phyloP scores from a whole-genome alignment of 2,329 filamentous ascomycete genomes.

The Remersonia thermophila region DNA sequence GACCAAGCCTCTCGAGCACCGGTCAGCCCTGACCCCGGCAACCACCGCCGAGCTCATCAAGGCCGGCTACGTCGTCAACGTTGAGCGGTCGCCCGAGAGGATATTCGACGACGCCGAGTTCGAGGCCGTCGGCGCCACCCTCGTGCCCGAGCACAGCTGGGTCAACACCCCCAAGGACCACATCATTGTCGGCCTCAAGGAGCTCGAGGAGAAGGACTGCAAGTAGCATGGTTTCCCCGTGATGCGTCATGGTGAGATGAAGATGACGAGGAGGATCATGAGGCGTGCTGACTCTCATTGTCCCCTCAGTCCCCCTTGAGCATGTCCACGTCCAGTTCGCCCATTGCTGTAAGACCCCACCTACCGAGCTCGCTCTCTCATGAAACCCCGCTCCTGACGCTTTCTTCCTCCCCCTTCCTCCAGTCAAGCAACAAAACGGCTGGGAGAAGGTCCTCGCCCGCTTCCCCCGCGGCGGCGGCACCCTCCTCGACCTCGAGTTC shows the following conservation, averaged over 20 bases:
- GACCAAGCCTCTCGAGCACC: conserved; percentile 46
- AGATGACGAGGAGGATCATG: neutral
- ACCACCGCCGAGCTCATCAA: conserved; percentile 47
- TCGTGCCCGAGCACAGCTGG: conserved; percentile 58
- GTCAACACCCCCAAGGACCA: conserved; percentile 52
- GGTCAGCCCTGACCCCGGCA: conserved; percentile 35
- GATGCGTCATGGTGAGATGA: neutral
- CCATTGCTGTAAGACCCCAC: conserved; percentile 29
- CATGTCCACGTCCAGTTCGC: conserved; percentile 63
- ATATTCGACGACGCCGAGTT: conserved; percentile 54
- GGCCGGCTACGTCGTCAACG: conserved; percentile 55
- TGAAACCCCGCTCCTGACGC: conserved; percentile 1
- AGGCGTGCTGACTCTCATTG: conserved; percentile 9
- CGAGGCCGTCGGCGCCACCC: conserved; percentile 47
- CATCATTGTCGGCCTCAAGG: conserved; percentile 67
- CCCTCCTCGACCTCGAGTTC: conserved; percentile 79
- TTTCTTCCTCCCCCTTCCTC: neutral
- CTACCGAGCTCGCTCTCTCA: neutral
- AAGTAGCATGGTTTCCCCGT: conserved; percentile 5
- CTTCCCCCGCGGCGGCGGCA: conserved; percentile 64
- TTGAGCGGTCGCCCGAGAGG: conserved; percentile 55
- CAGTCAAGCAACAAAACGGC: conserved; percentile 57
- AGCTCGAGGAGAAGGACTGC: conserved; percentile 57
- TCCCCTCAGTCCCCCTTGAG: conserved; percentile 44
- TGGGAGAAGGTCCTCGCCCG: conserved; percentile 72